Evolutionary conservation across 768 basidiomycete genomes (phyloP), one percentile per base, ranked within the genome.

Genomic region (Lactarius sp.): DNA sequence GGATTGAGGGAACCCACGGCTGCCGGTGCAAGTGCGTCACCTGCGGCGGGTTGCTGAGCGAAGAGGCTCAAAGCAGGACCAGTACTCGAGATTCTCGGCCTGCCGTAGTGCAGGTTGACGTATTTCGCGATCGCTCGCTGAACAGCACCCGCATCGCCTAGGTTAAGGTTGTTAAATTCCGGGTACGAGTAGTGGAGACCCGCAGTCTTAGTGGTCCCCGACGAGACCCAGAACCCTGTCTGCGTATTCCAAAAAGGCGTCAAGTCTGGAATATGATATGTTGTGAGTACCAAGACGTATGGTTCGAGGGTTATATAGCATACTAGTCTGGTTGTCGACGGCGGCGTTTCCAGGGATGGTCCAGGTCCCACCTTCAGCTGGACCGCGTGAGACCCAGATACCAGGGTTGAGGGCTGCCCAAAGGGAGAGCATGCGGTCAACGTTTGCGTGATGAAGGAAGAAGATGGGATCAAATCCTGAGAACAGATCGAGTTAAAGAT

Each of bases 381-480:
- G 69, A 53, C 41, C 72, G 47, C 12, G 42, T 36, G 69, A 70
- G 6, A 81, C 77, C 76, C 77, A 79, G 6, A 77, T 74, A 3
- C 66, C 70, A 0, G 73, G 77, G 64, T 83, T 75, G 50, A 83
- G 62, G 1, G 79, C 81, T 6, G 75, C 72, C 83, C 82, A 84
- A 18, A 84, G 72, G 7, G 81, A 74, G 27, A 83, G 72, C 64
- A 82, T n/a, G 22, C 82, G 78, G 62, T 84, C 83, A 31, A 83
- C 81, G 52, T 84, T 81, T 62, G 70, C 65, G 67, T 84, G 83
- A 65, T 83, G 83, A 64, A 83, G 68, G 70, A 75, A 83, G 74
- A 84, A 83, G 64, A 82, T 77, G 0, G 81, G 81, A 67, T 83
- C 83, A 62, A 81, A 80, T 0, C 73, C 81, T 79, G 58, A 16